Percentiles rank a stretch among this genome's conserved stretches.
Evolutionary conservation across 306 rosid genomes (phyloP).

Genomic region (Arachis stenosperma): DNA sequence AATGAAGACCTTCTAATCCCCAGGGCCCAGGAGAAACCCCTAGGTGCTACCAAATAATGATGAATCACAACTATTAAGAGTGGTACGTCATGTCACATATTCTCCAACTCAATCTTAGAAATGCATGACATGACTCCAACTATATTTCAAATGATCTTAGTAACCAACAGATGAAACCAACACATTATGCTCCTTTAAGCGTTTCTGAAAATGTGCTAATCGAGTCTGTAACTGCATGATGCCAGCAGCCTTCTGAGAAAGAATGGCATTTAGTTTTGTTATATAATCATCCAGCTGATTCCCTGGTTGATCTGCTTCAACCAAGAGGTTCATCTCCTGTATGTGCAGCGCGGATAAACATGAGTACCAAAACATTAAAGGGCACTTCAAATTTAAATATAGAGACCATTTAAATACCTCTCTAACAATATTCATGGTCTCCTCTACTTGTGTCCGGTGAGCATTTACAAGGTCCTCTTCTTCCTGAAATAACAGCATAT

Average conservation of each 20-base stretch:
- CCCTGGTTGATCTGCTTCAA: slow-evolving; percentile 97
- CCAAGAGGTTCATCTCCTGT: slow-evolving; percentile 98
- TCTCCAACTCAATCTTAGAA: slow-evolving; percentile 36
- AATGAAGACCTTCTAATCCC: slow-evolving; percentile 42
- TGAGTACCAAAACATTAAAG: slow-evolving; percentile 11
- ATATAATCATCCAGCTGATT: slow-evolving; percentile 85
- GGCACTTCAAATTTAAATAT: not conserved
- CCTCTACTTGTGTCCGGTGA: slow-evolving; percentile 97
- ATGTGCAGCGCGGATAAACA: slow-evolving; percentile 34
- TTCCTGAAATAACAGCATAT: slow-evolving; percentile 62
- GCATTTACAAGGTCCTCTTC: slow-evolving; percentile 99
- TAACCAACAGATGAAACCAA: slow-evolving; percentile 76
- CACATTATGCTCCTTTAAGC: slow-evolving; percentile 88
- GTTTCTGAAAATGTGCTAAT: slow-evolving; percentile 91
- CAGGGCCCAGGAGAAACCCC: slow-evolving; percentile 33
- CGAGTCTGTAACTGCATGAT: slow-evolving; percentile 89
- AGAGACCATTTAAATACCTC: slow-evolving; percentile 64
- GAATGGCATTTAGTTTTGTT: slow-evolving; percentile 78
- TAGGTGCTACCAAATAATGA: slow-evolving; percentile 33
- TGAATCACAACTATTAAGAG: slow-evolving; percentile 44
- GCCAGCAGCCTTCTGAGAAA: slow-evolving; percentile 97
- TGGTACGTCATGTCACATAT: slow-evolving; percentile 7
- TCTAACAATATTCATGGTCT: slow-evolving; percentile 92
- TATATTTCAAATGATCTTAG: slow-evolving; percentile 44
- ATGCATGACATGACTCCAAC: slow-evolving; percentile 14